Conservation (phyloP, 2,329 filamentous ascomycete genomes). For the Claviceps arundinis region DNA sequence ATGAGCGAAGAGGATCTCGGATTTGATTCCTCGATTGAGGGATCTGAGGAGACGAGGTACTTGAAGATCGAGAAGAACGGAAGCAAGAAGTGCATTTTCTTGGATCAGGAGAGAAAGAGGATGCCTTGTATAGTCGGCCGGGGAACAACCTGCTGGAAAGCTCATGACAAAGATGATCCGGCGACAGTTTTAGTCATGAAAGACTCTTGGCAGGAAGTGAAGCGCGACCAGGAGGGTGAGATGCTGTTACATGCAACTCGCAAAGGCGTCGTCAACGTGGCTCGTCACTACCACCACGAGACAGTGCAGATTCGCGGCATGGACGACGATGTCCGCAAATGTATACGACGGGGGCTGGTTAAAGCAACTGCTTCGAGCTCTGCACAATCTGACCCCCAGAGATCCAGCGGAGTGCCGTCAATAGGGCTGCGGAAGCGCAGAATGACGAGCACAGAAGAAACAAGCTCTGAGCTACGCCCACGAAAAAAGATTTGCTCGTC, state of each 20-base stretch:
- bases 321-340: slow-evolving; percentile 19
- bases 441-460: too few species aligned
- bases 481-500: too few species aligned
- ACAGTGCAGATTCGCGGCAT: slow-evolving; percentile 21
- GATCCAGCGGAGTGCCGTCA: too few species aligned
- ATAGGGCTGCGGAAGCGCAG: too few species aligned
- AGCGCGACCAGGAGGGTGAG: slow-evolving; percentile 28
- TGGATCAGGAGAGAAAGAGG: slow-evolving; percentile 24
- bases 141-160: slow-evolving; percentile 18
- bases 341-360: too few species aligned
- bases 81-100: slow-evolving; percentile 23
- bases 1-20: too few species aligned
- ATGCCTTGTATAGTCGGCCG: slow-evolving; percentile 23
- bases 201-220: slow-evolving; percentile 29
- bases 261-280: slow-evolving; percentile 24
- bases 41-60: slow-evolving; percentile 11
- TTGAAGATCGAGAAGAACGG: slow-evolving; percentile 26
- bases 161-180: slow-evolving; percentile 16
- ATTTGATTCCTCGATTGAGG: too few species aligned
- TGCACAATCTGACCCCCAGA: too few species aligned
- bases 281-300: slow-evolving; percentile 29
- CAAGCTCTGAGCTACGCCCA: too few species aligned
- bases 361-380: too few species aligned
- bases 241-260: slow-evolving; percentile 23
- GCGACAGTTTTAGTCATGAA: slow-evolving; percentile 28